Evolutionary conservation across 169 alveolate species (phyloP), one percentile per base, ranked within the genome.

Genomic region (Cryptosporidium muris): DNA sequence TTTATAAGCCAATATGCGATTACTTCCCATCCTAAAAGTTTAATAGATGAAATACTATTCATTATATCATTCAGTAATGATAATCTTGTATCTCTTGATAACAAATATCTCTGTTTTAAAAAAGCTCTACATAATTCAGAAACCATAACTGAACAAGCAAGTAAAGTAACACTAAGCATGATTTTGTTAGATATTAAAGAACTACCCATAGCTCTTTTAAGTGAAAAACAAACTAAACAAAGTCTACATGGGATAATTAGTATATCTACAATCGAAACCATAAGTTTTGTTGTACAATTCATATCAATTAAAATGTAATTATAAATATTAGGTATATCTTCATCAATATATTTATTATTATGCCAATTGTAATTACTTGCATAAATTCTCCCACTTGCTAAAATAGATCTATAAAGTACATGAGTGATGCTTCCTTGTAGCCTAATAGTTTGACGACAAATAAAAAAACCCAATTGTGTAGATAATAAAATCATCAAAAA

Each of bases 371-470:
- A 64, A 52, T 34, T 37, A 4, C 25, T 7, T 2, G 11, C 42
- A 25, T 56, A 60, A 40, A 74, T 38, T 54, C 85, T 74, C 5
- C 85, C 85, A 58, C 74, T 74, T 11, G 66, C 54, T 9, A 74
- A 52, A 16, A 74, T 34, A 11, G 85, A 74, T 38, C 85, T 49
- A 36, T 74, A 74, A n/a, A 74, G 36, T 36, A 74, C 58, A n/a
- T 74, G 85, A 42, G 85, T 74, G 36, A 74, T 60, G 48, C 85
- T 74, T 3, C 85, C 85, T 34, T 74, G 85, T 12, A 74, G 43
- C 40, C 85, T 56, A 9, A 74, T 63, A 8, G 85, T 74, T 2
- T 38, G 85, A 38, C 85, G 63, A 1, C 85, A 74, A 1, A 74
- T 74, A 43, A 58, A 74, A 60, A 58, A 74, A 1, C 85, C 85